These are phyloP conservation scores for Pezicula radicicola DNA, from an alignment of 2,329 filamentous ascomycete species.

Conservation along the genomic window DNA sequence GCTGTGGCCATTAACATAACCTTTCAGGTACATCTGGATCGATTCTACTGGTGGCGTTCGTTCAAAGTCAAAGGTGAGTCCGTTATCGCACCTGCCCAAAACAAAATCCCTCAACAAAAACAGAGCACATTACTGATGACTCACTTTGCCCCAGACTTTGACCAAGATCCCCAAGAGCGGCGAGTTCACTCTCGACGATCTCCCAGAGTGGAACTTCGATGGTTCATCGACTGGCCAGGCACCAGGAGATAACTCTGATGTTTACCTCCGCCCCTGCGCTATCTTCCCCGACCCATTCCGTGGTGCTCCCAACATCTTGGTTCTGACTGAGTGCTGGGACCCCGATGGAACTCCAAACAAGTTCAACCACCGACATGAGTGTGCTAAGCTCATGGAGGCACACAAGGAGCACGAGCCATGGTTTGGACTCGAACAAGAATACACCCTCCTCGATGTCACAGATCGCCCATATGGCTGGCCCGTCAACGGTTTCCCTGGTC, in stretches of 20 bases:
- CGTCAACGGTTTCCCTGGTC: constrained; percentile 72
- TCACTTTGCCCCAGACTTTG: constrained; percentile 52
- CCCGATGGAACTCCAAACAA: constrained; percentile 94
- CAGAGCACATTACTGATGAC: not conserved
- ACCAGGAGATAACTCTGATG: constrained; percentile 92
- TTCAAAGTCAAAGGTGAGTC: constrained; percentile 90
- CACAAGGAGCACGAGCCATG: constrained; percentile 82
- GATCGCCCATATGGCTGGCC: constrained; percentile 94
- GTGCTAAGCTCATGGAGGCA: constrained; percentile 82
- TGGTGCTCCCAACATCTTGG: constrained; percentile 84
- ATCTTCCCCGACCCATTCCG: constrained; percentile 93
- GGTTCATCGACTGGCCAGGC: constrained; percentile 92
- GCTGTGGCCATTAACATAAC: constrained; percentile 39
- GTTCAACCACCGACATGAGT: constrained; percentile 96
- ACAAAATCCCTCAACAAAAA: constrained; percentile 1
- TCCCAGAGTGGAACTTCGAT: constrained; percentile 79
- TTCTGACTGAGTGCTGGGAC: constrained; percentile 93
- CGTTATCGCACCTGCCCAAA: constrained; percentile 6
- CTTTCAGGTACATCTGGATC: constrained; percentile 78
- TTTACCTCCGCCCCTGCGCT: constrained; percentile 89
- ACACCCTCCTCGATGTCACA: constrained; percentile 83
- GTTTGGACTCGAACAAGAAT: constrained; percentile 98
- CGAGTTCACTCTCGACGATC: constrained; percentile 50
- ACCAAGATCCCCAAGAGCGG: constrained; percentile 47
- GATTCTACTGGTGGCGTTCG: constrained; percentile 79